A percentile compares a stretch with the other conserved stretches of the same genome.
phyloP scores from a whole-genome alignment of 257 asterid genomes.

The Solanum sejunctum region DNA sequence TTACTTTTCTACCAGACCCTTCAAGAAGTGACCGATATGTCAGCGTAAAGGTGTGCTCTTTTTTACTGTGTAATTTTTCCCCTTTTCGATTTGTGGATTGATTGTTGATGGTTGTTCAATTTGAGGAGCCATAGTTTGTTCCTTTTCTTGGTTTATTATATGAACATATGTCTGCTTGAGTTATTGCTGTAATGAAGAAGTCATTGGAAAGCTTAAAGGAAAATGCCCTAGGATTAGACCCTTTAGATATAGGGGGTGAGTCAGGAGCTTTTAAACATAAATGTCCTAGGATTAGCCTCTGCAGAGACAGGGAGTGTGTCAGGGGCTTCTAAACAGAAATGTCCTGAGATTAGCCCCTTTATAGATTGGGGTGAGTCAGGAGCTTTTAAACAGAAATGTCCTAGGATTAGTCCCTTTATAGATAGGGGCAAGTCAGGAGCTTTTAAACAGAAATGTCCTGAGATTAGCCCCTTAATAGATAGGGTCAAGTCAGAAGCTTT shows the following conservation, averaged over 20 bases:
- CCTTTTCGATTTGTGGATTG: neutral
- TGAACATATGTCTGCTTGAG: neutral
- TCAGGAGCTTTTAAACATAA: neutral
- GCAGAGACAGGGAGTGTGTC: neutral
- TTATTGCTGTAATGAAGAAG: neutral
- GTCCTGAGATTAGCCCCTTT: too few relatives aligned
- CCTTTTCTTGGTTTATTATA: neutral
- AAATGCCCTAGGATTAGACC: neutral
- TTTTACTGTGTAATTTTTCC: neutral
- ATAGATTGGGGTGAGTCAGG: neutral
- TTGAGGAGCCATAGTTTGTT: neutral
- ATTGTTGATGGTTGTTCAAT: neutral
- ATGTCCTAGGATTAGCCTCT: neutral
- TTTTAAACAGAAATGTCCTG: neutral
- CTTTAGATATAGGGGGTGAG: neutral
- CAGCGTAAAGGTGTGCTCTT: slow-evolving; percentile 40
- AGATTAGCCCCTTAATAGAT: neutral
- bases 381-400: neutral
- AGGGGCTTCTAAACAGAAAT: neutral
- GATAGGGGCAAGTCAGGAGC: neutral
- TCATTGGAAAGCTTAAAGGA: neutral
- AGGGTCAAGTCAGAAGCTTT: neutral
- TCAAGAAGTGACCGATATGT: slow-evolving; percentile 22
- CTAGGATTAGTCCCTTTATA: too few relatives aligned
- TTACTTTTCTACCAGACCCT: slow-evolving; percentile 62